These are phyloP conservation scores for Cyberlindnera americana DNA, from an alignment of 805 yeast species.

Conservation along the genomic window DNA sequence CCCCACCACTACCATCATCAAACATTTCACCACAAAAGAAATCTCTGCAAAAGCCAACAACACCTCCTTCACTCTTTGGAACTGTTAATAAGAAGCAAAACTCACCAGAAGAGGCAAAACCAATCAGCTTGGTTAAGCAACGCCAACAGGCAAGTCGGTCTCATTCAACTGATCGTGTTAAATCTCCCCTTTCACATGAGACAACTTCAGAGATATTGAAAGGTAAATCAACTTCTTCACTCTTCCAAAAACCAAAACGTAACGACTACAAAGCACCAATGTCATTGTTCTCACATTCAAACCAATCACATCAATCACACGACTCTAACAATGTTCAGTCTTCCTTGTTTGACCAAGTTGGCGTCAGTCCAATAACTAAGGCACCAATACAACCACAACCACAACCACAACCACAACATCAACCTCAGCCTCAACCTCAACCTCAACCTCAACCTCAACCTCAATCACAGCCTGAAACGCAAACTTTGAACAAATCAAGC, in stretches of 20 bases:
- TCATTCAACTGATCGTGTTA: constrained; percentile 16
- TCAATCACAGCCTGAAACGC: background rate
- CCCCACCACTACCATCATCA: background rate
- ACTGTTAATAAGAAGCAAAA: constrained; percentile 2
- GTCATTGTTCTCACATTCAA: constrained; percentile 8
- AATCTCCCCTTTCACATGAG: constrained; percentile 26
- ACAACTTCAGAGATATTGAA: constrained; percentile 13
- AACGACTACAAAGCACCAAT: constrained; percentile 2
- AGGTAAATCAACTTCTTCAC: constrained; percentile 9
- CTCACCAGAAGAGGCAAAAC: constrained; percentile 4
- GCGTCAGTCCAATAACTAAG: constrained; percentile 24
- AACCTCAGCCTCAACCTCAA: background rate
- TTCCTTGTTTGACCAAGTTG: constrained; percentile 24
- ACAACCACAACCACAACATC: constrained; percentile 1
- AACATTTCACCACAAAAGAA: background rate
- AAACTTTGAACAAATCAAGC: background rate
- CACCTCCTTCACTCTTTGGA: constrained; percentile 12
- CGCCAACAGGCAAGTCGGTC: constrained; percentile 4
- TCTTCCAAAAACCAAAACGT: constrained; percentile 2
- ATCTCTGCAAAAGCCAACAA: background rate
- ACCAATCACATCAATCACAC: background rate
- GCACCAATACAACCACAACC: constrained; percentile 7
- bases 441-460: constrained; percentile 5
- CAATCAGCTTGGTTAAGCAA: constrained; percentile 1
- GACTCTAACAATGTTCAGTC: constrained; percentile 2